Base-by-base conservation (phyloP, 192 early-diverging fungal species). In the Backusella australiensis region DNA sequence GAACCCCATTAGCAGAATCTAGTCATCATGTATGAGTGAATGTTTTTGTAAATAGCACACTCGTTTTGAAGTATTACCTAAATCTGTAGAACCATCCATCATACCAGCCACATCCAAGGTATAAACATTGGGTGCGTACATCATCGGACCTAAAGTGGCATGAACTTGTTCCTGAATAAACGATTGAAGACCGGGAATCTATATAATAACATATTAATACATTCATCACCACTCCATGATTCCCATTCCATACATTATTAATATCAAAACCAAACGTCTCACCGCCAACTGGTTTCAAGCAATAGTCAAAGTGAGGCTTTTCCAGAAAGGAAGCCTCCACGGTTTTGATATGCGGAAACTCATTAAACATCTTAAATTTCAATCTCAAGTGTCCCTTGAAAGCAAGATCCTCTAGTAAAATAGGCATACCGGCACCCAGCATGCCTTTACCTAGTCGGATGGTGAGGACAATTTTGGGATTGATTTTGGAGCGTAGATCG, bases 381-480 rank as follows among this genome's bases (percentile, higher is more conserved):
- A 95, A 78, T 63, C 93, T 84, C 71, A 97, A 85, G 74, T 93
- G 84, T 65, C 91, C 92, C 67, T 80, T 88, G 74, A 99, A 92
- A 15, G 95, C 91, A 82, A 96, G 87, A 76, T 97, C 93, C 52
- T 93, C 93, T 0, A 99, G 85, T 53, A 95, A 82, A 39, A 97
- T 91, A 8, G 95, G 94, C 76, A 97, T 89, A 6, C 90, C 92
- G 14, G 96, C 93, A 34, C 92, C 91, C 39, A 95, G 87, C 44
- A 94, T 85, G 19, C 97, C 97, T 78, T 93, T 94, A 66, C 95
- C 97, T 32, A 96, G 84, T 23, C 93, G 90, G 69, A 96, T 90
- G 0, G 91, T 91, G 49, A 99, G 83, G 52, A 93, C 93, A 23
- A 99, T 91, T 85, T 94, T 94, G 49, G 94, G 94, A 82, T 96